phyloP scores from a whole-genome alignment of 352 stramenopile species.

The Phytophthora ohioensis region DNA sequence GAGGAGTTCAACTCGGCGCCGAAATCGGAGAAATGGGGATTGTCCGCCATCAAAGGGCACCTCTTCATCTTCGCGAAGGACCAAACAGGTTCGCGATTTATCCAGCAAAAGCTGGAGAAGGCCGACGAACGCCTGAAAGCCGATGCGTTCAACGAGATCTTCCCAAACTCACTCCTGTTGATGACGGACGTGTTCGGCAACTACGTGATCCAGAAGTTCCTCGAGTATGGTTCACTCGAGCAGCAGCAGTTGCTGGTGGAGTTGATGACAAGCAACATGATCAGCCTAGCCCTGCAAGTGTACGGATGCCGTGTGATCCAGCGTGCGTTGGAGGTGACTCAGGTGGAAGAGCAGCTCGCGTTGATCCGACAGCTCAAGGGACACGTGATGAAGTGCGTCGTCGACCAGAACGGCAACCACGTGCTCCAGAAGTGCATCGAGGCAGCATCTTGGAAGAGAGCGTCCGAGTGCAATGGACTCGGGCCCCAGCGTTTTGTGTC shows the following conservation, averaged over 20 bases:
- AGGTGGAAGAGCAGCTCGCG: slow-evolving; percentile 74
- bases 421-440: slow-evolving; percentile 99
- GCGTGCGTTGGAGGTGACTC: slow-evolving; percentile 88
- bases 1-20: slow-evolving; percentile 80
- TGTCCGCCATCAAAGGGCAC: slow-evolving; percentile 84
- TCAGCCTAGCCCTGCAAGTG: slow-evolving; percentile 95
- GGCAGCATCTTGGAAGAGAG: slow-evolving; percentile 67
- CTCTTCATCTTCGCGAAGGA: slow-evolving; percentile 89
- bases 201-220: slow-evolving; percentile 99
- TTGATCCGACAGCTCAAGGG: slow-evolving; percentile 85
- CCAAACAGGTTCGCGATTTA: slow-evolving; percentile 86
- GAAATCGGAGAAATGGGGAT: slow-evolving; percentile 86
- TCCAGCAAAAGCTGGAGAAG: slow-evolving; percentile 91
- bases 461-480: slow-evolving; percentile 26
- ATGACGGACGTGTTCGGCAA: slow-evolving; percentile 99
- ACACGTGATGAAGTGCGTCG: slow-evolving; percentile 93
- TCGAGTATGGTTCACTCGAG: slow-evolving; percentile 93
- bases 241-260: slow-evolving; percentile 90
- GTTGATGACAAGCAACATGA: slow-evolving; percentile 94
- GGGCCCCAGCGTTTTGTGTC: slow-evolving; percentile 55
- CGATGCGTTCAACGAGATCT: slow-evolving; percentile 87
- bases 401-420: slow-evolving; percentile 99
- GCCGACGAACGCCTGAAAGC: slow-evolving; percentile 76
- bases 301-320: slow-evolving; percentile 98
- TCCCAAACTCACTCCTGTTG: slow-evolving; percentile 74